Base-by-base conservation (phyloP, 2,329 filamentous ascomycete genomes). In the Cytospora mali region DNA sequence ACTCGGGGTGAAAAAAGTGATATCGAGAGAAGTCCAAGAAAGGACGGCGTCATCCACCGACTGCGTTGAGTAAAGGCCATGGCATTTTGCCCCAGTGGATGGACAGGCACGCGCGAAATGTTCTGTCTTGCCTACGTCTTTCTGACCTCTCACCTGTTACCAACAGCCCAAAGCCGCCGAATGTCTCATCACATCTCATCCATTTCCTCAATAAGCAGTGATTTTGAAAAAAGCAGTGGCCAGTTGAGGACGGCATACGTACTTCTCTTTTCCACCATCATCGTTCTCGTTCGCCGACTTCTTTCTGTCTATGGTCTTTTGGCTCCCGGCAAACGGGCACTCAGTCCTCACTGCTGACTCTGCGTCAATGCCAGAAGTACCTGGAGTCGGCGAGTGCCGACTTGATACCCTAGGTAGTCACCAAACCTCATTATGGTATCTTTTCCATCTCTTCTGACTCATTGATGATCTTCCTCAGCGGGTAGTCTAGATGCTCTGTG, bases 351-450 rank as follows among this genome's bases (percentile, higher is more conserved):
- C 21, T 28, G 39, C 21, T 46, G 21, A 9, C n/a, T 27, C 21
- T 18, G 13, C 18, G 3, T 55, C 42, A 25, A 21, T 49, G 51
- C 35, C 55, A 55, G 29, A 56, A 62, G 55, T 59, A 62, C 50
- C 51, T 33, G 29, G 28, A 48, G 51, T 46, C 28, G 58, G 58
- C 39, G 23, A 55, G 50, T 52, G 10, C 50, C 35, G 51, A 27
- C 18, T 33, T 21, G 28, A 23, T 49, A n/a, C n/a, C n/a, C n/a
- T n/a, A n/a, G n/a, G n/a, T n/a, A n/a, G n/a, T 25, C n/a, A 21
- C 10, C 28, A 1, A 35, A 28, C 16, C 18, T 46, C 48, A 28
- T 48, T 14, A 14, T 53, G n/a, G 33, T 35, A 14, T 25, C 48
- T 28, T 48, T 46, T 13, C 29, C n/a, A n/a, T n/a, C n/a, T n/a